phyloP scores from a whole-genome alignment of 1,284 basidiomycete genomes.

The Marasmius fiardii region DNA sequence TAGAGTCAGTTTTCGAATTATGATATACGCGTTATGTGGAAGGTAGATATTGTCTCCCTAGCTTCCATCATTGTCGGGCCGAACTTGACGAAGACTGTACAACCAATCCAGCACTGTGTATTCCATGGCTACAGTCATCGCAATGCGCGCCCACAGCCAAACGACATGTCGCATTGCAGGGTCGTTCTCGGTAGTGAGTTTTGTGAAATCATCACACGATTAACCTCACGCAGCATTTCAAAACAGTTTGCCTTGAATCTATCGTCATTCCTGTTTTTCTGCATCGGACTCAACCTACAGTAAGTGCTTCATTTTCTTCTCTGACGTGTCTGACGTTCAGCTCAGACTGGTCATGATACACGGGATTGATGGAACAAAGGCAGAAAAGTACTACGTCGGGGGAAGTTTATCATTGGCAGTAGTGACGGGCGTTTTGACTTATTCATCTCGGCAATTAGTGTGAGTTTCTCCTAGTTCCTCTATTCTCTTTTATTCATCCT shows the following conservation, averaged over 20 bases:
- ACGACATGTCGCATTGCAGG: too few relatives aligned
- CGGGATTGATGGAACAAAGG: not conserved
- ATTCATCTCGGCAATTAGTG: not conserved
- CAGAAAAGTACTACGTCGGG: not conserved
- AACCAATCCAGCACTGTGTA: too few relatives aligned
- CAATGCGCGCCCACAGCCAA: too few relatives aligned
- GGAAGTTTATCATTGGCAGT: not conserved
- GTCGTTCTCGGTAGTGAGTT: too few relatives aligned
- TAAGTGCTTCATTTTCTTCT: not conserved
- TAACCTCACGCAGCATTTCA: too few relatives aligned
- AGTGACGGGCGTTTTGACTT: not conserved
- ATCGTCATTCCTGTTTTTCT: not conserved
- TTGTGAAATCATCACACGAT: too few relatives aligned
- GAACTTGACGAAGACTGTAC: too few relatives aligned
- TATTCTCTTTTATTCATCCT: not conserved
- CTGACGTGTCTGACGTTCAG: not conserved
- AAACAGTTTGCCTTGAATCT: not conserved
- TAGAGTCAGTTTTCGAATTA: constrained; percentile 1
- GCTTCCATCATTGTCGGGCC: too few relatives aligned
- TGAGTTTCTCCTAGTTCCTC: not conserved
- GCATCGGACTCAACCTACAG: not conserved
- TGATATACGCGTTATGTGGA: not conserved
- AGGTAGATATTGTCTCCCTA: not conserved
- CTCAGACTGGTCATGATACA: constrained; percentile 2
- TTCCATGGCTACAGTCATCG: too few relatives aligned